Evolutionary conservation across 176 grass and related monocot species (phyloP), one percentile per base, ranked within the genome.

Genomic region (Aechmea fasciata): DNA sequence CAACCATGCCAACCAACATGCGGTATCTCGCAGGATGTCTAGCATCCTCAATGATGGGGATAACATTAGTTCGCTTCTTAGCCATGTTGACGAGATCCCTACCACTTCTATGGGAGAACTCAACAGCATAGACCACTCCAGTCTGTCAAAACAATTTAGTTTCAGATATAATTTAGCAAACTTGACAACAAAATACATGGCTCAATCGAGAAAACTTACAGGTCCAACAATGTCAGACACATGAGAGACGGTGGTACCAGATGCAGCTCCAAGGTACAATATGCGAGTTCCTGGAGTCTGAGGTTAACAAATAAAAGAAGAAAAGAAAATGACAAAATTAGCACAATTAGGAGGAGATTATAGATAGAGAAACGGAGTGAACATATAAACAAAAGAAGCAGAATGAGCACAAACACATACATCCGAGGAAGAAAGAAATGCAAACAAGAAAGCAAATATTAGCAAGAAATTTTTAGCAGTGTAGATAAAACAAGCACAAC

Each of bases 1-100:
- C 93, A 70, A 97, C 93, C 89, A 97, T 97, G 70, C 89, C 89
- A 29, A 97, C 93, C 78, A 97, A 29, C 89, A 97, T 90, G 10
- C 93, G 49, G 48, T 97, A 97, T 71, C 75, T 91, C 0, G 86
- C 89, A 0, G 86, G 93, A 69, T 96, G 86, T 63, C 93, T 92
- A 54, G 93, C 93, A 83, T 96, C 92, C 77, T 96, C 92, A 11
- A 92, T 92, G 51, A 96, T 96, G 47, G 92, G 92, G 26, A 92
- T 96, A 4, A 96, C 88, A 84, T 96, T 96, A 61, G 92, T 96
- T 67, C 85, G 77, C 76, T 96, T 97, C 79, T 92, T 97, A 9
- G 93, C 89, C 89, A 97, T 97, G 51, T 97, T 97, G 22, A 97
- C 89, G 17, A 97, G 82, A 51, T 97, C 93, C 13, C 93, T 79